Evolutionary conservation across 495 filamentous ascomycete species (phyloP), one percentile per base, ranked within the genome.

Genomic region (Margaritispora aquatica): DNA sequence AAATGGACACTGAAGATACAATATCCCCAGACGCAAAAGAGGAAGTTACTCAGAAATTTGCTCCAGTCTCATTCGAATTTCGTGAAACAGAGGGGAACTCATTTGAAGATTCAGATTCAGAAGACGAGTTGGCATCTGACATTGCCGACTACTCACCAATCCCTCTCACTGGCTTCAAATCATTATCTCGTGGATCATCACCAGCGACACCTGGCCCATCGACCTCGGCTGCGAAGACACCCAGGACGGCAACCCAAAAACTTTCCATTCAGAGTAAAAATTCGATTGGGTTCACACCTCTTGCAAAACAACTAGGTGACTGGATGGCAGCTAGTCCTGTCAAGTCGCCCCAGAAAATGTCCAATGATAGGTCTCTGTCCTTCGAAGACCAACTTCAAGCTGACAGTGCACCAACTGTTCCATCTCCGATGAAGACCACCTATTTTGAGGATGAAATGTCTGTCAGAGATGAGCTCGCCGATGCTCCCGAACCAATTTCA

Each of bases 391-490:
- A 44, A 0, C 22, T 55, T 1, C 49, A 64, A 0, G 65, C 69
- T 21, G 64, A 63, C 9, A 51, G 44, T 8, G 41, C 15, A 19
- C 10, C 54, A 24, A 48, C 31, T 13, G 26, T 61, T 26, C 46
- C 59, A 41, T 70, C 74, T 7, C 71, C 77, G 0, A 54, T 68
- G 10, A 77, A 74, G 38, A 69, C 63, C 41, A 72, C 72, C 21
- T 84, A 78, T 64, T 83, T 84, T 51, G 81, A 84, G 7, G 79
- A 84, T 51, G 83, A 79, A 58, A 84, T 84, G 80, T 68, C 58
- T 27, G 69, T 75, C 34, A 74, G 75, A 20, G 71, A 70, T 9
- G 70, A 74, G 24, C 63, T 70, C 4, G 68, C 67, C 36, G 44
- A 68, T 0, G 73, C 71, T 20, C 66, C 68, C 15, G 74, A 52